Evolutionary conservation across 345 rosid species (phyloP).

Genomic region (Clarkia xantiana): DNA sequence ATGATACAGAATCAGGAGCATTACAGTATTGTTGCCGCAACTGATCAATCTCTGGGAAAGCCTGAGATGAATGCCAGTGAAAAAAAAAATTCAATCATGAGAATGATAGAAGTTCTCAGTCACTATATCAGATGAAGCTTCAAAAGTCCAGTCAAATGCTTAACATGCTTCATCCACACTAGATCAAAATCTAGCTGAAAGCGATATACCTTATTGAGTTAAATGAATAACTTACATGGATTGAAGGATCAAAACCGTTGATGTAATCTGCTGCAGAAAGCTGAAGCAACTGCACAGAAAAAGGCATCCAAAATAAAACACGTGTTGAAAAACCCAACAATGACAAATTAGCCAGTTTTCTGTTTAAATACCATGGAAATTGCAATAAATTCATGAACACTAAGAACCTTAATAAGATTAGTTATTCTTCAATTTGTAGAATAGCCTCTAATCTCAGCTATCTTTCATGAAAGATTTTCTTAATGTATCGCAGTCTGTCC

Average conservation of each 20-base stretch:
- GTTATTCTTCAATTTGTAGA: no score
- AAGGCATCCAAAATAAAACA: constrained; percentile 6
- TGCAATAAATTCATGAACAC: no score
- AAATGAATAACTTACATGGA: constrained; percentile 42
- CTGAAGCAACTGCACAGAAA: constrained; percentile 58
- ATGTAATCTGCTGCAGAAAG: constrained; percentile 54
- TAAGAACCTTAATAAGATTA: no score
- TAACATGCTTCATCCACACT: background rate
- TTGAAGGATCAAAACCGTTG: constrained; percentile 65
- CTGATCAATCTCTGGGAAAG: constrained; percentile 54
- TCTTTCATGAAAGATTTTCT: no score
- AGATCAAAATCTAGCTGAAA: background rate
- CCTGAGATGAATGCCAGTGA: constrained; percentile 18
- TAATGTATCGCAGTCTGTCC: no score
- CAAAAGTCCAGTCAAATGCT: background rate
- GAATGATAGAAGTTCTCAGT: background rate
- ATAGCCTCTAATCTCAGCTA: no score
- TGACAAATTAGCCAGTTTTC: background rate
- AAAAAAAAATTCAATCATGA: background rate
- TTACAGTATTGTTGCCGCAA: constrained; percentile 54
- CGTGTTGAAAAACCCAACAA: background rate
- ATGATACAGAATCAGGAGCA: constrained; percentile 32
- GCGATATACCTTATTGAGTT: background rate
- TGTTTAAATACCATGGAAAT: background rate
- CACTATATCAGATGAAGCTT: background rate